These are phyloP conservation scores for Mycena galericulata DNA, from an alignment of 768 basidiomycete genomes.

Conservation along the genomic window DNA sequence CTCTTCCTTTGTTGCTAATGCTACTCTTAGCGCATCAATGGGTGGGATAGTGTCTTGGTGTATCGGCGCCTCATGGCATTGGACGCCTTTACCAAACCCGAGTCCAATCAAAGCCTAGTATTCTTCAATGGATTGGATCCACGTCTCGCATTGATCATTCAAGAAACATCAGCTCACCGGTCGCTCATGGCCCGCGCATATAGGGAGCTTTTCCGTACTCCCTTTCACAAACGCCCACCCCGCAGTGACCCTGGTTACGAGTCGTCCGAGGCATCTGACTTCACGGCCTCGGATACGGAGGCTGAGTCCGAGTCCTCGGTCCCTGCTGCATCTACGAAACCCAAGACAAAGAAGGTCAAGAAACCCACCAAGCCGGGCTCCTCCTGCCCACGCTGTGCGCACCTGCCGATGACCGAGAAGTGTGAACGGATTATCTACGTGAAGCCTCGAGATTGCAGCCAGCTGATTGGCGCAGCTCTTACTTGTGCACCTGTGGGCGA, in stretches of 20 bases:
- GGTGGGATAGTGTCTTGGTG: slow-evolving; percentile 6
- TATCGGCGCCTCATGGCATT: not conserved
- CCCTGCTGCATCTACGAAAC: too few relatives aligned
- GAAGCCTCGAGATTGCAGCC: not conserved
- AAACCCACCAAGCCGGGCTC: not conserved
- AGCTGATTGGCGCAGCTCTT: not conserved
- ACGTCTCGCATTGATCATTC: not conserved
- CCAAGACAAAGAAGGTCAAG: too few relatives aligned
- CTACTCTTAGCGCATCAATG: not conserved
- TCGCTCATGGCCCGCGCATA: too few relatives aligned
- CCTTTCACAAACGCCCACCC: too few relatives aligned
- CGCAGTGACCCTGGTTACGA: too few relatives aligned
- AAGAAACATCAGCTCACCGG: not conserved
- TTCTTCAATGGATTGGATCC: not conserved
- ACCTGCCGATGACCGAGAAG: too few relatives aligned
- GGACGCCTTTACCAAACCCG: not conserved
- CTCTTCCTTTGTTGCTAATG: not conserved
- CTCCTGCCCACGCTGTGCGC: not conserved
- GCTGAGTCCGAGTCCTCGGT: too few relatives aligned
- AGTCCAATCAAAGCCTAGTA: not conserved
- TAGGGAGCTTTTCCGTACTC: too few relatives aligned
- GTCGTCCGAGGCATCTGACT: too few relatives aligned
- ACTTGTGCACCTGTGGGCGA: not conserved
- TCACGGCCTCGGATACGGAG: too few relatives aligned
- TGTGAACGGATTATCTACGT: not conserved